Percentiles rank a stretch among this genome's conserved stretches.
Evolutionary conservation across 352 stramenopile genomes (phyloP).

Genomic region (Hyphochytrium catenoides): DNA sequence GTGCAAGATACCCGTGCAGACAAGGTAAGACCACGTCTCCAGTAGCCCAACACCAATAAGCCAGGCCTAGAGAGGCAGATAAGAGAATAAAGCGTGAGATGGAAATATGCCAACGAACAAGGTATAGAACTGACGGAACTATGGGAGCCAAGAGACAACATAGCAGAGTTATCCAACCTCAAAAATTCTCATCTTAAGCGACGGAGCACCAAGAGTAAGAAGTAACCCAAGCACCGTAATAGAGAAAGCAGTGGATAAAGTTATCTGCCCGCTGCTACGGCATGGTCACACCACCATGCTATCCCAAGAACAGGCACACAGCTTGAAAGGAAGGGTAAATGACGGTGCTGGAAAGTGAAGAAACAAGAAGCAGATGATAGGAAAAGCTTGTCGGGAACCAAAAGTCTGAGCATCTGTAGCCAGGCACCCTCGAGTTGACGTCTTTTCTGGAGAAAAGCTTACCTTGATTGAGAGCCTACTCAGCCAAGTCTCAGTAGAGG

Average conservation of each 20-base stretch:
- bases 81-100: too few relatives aligned
- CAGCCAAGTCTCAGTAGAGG: slow-evolving; percentile 34
- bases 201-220: too few relatives aligned
- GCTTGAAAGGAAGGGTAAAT: slow-evolving; percentile 11
- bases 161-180: slow-evolving; percentile 11
- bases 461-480: slow-evolving; percentile 38
- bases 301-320: slow-evolving; percentile 19
- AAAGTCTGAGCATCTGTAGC: slow-evolving; percentile 28
- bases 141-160: slow-evolving; percentile 40
- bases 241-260: too few relatives aligned
- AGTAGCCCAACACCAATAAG: slow-evolving; percentile 1
- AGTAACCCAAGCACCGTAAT: too few relatives aligned
- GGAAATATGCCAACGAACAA: slow-evolving; percentile 9
- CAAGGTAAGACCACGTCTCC: slow-evolving; percentile 3
- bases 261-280: too few relatives aligned
- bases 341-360: slow-evolving; percentile 39
- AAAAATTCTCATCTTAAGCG: too few relatives aligned
- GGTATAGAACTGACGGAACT: slow-evolving; percentile 4
- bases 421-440: slow-evolving; percentile 23
- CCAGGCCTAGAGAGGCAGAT: too few relatives aligned
- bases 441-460: slow-evolving; percentile 23
- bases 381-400: slow-evolving; percentile 21
- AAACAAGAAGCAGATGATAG: slow-evolving; percentile 39
- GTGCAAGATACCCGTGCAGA: slow-evolving; percentile 6
- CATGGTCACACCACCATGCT: slow-evolving; percentile 12